phyloP scores from a whole-genome alignment of 2,329 filamentous ascomycete species.

The Ophiostoma australiae region DNA sequence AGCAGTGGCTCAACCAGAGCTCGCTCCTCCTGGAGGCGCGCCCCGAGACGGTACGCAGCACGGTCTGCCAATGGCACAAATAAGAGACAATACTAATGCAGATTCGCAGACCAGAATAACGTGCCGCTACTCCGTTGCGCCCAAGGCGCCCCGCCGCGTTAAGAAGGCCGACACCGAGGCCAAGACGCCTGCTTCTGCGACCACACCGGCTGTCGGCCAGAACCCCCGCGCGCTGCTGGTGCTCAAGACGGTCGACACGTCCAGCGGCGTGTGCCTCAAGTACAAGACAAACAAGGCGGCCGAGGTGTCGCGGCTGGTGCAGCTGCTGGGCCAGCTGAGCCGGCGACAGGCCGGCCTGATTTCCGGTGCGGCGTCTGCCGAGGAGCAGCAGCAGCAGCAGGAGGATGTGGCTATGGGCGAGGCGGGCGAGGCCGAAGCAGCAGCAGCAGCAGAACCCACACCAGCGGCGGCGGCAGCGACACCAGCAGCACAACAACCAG shows the following conservation, averaged over 20 bases:
- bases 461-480: slow-evolving; percentile 25
- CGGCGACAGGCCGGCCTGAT: slow-evolving; percentile 59
- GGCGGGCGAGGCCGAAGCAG: slow-evolving; percentile 31
- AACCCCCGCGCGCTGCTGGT: slow-evolving; percentile 64
- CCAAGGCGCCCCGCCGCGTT: slow-evolving; percentile 32
- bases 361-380: slow-evolving; percentile 38
- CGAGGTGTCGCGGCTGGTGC: slow-evolving; percentile 79
- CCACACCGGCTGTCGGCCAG: slow-evolving; percentile 29
- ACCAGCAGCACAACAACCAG: slow-evolving; percentile 24
- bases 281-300: slow-evolving; percentile 88
- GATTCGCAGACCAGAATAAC: slow-evolving; percentile 74
- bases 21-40: slow-evolving; percentile 78
- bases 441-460: slow-evolving; percentile 33
- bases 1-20: slow-evolving; percentile 90
- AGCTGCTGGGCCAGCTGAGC: slow-evolving; percentile 70
- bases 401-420: slow-evolving; percentile 32
- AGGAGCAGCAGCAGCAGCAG: slow-evolving; percentile 33
- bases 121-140: slow-evolving; percentile 77
- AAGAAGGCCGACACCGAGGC: slow-evolving; percentile 28
- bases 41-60: slow-evolving; percentile 66
- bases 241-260: slow-evolving; percentile 85
- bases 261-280: slow-evolving; percentile 76
- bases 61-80: neutral
- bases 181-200: slow-evolving; percentile 25
- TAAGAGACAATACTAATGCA: neutral